These are phyloP conservation scores for Sanghuangporus baumii DNA, from an alignment of 1,284 basidiomycete genomes.

Conservation along the genomic window DNA sequence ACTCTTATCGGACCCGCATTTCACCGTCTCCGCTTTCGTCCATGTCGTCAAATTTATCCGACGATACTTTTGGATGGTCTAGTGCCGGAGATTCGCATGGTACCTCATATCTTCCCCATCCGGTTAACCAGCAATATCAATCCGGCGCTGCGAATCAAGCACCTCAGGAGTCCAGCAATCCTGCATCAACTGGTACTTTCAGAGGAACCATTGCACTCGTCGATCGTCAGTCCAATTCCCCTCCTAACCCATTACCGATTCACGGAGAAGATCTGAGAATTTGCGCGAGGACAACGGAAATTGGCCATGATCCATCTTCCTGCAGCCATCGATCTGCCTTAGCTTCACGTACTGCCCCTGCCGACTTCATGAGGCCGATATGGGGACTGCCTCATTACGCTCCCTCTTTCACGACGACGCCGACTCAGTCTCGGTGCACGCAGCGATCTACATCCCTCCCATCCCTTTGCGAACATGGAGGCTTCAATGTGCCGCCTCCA, in stretches of 20 bases:
- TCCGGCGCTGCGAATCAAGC: background rate
- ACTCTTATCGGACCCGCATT: background rate
- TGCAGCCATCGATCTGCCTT: background rate
- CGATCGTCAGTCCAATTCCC: background rate
- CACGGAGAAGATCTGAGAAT: background rate
- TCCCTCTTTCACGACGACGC: constrained; percentile 5
- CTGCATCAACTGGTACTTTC: background rate
- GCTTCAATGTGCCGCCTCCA: background rate
- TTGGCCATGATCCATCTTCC: background rate
- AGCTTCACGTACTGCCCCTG: background rate
- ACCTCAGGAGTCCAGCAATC: background rate
- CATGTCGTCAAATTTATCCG: background rate
- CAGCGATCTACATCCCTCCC: constrained; percentile 12
- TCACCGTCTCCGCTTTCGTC: constrained; percentile 4
- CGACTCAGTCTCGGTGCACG: constrained; percentile 11
- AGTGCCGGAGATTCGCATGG: background rate
- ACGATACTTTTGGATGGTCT: background rate
- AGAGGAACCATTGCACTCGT: background rate
- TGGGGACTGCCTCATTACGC: background rate
- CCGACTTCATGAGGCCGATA: background rate
- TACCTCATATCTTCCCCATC: background rate
- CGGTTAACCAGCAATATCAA: background rate
- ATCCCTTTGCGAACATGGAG: constrained; percentile 2
- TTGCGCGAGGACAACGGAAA: background rate
- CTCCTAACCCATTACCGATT: background rate